phyloP scores from a whole-genome alignment of 768 basidiomycete species.

The Xanthoconium purpureum region DNA sequence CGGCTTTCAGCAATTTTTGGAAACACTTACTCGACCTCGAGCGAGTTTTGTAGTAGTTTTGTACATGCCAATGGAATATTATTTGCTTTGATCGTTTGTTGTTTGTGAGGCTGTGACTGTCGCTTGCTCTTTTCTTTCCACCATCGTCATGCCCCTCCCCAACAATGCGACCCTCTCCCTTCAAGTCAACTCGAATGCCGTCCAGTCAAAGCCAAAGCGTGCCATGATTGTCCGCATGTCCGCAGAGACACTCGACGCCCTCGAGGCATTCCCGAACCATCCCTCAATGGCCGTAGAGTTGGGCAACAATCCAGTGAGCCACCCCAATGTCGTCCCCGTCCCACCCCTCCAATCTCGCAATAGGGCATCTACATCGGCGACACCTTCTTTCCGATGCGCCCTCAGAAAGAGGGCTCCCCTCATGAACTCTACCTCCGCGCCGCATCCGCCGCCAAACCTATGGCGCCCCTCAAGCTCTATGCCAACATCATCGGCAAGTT shows the following conservation, averaged over 20 bases:
- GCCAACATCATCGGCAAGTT: constrained; percentile 76
- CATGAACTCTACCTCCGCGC: constrained; percentile 76
- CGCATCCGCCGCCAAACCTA: constrained; percentile 53
- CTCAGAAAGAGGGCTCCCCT: constrained; percentile 48
- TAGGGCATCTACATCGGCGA: constrained; percentile 69
- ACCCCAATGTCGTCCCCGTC: background rate
- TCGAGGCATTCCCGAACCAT: constrained; percentile 46
- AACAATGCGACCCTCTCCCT: constrained; percentile 51
- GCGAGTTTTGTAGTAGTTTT: too few relatives aligned
- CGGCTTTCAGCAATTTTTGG: too few relatives aligned
- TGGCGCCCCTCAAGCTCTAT: constrained; percentile 66
- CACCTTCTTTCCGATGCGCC: constrained; percentile 57
- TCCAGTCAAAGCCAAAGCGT: constrained; percentile 60
- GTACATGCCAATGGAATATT: background rate
- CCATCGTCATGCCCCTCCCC: constrained; percentile 66
- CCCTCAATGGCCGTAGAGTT: constrained; percentile 60
- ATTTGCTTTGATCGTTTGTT: background rate
- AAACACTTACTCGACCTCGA: too few relatives aligned
- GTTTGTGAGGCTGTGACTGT: background rate
- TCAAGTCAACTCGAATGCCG: constrained; percentile 50
- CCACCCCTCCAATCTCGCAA: background rate
- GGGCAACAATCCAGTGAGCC: constrained; percentile 54
- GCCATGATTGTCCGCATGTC: constrained; percentile 79
- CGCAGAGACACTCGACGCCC: constrained; percentile 65
- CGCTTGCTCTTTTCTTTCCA: too few relatives aligned